These are phyloP conservation scores for Neocucurbitaria cava DNA, from an alignment of 2,329 filamentous ascomycete genomes.

Conservation along the genomic window DNA sequence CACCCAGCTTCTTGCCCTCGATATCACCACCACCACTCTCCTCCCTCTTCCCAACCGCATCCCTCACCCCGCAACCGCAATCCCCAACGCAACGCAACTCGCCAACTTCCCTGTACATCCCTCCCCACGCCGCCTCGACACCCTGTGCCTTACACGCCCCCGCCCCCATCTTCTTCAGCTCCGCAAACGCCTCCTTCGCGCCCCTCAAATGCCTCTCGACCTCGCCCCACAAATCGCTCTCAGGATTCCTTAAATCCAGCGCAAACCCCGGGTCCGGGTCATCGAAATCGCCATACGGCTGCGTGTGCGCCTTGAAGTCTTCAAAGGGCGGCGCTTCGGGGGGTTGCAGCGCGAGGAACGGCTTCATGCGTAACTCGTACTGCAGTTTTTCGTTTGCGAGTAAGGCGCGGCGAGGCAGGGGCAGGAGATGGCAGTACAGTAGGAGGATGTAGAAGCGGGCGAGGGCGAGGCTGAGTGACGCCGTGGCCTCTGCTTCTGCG, in stretches of 20 bases:
- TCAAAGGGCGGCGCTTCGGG: slow-evolving; percentile 71
- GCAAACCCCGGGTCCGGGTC: slow-evolving; percentile 14
- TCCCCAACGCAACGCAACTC: slow-evolving; percentile 43
- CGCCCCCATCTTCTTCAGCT: slow-evolving; percentile 47
- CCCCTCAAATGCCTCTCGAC: slow-evolving; percentile 38
- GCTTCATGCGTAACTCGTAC: slow-evolving; percentile 86
- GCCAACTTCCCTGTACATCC: slow-evolving; percentile 39
- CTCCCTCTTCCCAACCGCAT: slow-evolving; percentile 13
- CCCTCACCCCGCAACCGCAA: slow-evolving; percentile 38
- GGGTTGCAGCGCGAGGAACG: slow-evolving; percentile 73
- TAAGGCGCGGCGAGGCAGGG: slow-evolving; percentile 64
- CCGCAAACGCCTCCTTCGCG: slow-evolving; percentile 45
- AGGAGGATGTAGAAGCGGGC: slow-evolving; percentile 70
- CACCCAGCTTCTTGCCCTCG: slow-evolving; percentile 15
- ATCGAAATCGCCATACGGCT: slow-evolving; percentile 40
- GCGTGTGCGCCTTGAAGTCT: slow-evolving; percentile 58
- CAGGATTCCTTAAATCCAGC: slow-evolving; percentile 8
- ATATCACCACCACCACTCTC: slow-evolving; percentile 3
- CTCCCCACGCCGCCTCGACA: slow-evolving; percentile 49
- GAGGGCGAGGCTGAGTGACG: slow-evolving; percentile 39
- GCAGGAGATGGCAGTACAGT: slow-evolving; percentile 62
- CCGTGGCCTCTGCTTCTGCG: slow-evolving; percentile 33
- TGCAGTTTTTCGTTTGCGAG: slow-evolving; percentile 71
- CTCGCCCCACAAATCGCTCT: slow-evolving; percentile 28
- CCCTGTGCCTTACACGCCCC: slow-evolving; percentile 43